Percentiles rank a stretch among this genome's conserved stretches.
Evolutionary conservation across 2,329 filamentous ascomycete genomes (phyloP).

Genomic region (Colletotrichum sp.): DNA sequence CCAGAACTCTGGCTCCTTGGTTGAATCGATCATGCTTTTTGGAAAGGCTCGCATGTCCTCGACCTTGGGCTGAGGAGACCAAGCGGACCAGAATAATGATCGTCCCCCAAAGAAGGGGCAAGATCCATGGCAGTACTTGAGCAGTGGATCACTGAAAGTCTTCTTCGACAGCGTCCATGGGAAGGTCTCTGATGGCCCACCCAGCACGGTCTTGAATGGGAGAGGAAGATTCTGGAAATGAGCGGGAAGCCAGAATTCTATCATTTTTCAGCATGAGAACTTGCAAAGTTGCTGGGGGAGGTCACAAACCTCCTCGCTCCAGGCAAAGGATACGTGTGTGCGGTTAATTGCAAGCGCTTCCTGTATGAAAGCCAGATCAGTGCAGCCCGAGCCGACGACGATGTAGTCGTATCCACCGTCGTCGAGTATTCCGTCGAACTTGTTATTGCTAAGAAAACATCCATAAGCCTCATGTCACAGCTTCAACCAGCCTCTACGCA

Average conservation of each 20-base stretch:
- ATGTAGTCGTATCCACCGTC: not conserved
- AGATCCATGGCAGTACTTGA: not conserved
- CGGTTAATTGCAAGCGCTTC: not conserved
- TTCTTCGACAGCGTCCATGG: not conserved
- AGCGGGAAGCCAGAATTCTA: not conserved
- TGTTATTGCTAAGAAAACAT: not conserved
- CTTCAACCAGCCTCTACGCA: fast-evolving
- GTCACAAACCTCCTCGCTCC: not conserved
- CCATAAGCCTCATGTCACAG: not conserved
- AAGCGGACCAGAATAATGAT: not conserved
- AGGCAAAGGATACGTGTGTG: not conserved
- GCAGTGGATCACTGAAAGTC: not conserved
- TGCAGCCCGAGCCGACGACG: not conserved
- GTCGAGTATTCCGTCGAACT: not conserved
- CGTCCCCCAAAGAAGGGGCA: not conserved
- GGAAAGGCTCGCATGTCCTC: not conserved
- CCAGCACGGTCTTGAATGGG: not conserved
- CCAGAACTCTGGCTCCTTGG: not conserved
- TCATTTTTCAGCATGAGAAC: not conserved
- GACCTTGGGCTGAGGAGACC: not conserved
- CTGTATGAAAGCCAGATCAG: not conserved
- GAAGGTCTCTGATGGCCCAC: not conserved
- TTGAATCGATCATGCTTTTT: not conserved
- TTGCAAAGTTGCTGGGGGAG: fast-evolving
- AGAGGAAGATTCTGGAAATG: not conserved